These are phyloP conservation scores for Tylopilus balloui DNA, from an alignment of 768 basidiomycete species.

Conservation along the genomic window DNA sequence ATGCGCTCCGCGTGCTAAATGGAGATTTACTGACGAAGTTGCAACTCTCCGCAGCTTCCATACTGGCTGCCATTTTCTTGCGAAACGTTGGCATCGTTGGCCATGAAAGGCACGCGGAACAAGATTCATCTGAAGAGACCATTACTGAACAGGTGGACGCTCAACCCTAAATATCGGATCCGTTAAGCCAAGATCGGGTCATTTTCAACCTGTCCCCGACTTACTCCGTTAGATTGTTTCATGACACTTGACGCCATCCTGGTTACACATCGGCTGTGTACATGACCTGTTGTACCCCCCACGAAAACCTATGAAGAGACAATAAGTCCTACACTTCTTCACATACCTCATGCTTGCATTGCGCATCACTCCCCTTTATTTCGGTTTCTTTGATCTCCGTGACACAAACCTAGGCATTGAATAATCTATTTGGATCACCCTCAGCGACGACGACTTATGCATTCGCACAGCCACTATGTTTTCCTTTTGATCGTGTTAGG, in stretches of 20 bases:
- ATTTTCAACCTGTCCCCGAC: neutral
- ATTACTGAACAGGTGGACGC: conserved; percentile 7
- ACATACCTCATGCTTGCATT: neutral
- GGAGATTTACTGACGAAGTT: neutral
- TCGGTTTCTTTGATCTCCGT: neutral
- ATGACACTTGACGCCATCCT: neutral
- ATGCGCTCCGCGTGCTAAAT: neutral
- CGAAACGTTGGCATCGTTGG: conserved; percentile 41
- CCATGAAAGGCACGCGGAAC: conserved; percentile 2
- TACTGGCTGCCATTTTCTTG: conserved; percentile 37
- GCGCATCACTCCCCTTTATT: neutral
- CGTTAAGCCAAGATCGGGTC: neutral
- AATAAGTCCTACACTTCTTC: neutral
- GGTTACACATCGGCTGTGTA: neutral
- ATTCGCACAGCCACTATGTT: neutral
- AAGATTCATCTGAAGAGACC: conserved; percentile 23
- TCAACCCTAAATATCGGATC: conserved; percentile 5
- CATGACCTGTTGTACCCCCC: neutral
- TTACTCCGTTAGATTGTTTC: neutral
- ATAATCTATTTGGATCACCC: neutral
- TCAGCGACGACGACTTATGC: neutral
- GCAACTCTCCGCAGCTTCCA: conserved; percentile 16
- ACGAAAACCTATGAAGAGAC: conserved; percentile 5
- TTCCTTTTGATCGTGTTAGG: neutral
- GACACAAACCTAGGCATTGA: neutral